Conservation (phyloP, 2,329 filamentous ascomycete species). For the Trichoderma asperellum region DNA sequence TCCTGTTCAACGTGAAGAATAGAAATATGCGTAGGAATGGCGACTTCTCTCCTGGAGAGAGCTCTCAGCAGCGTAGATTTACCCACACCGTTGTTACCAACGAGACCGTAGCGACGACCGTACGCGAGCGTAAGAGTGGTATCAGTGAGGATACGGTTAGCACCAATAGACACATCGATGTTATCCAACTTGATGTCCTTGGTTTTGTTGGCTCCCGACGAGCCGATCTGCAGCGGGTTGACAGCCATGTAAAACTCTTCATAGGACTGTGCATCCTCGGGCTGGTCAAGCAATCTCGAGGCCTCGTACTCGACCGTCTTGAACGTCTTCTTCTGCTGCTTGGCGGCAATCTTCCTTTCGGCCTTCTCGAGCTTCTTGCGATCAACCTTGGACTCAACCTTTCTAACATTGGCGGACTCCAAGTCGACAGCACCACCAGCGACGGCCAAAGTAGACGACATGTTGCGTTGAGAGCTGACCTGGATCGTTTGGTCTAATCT, state of each 20-base stretch:
- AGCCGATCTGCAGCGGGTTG: slow-evolving; percentile 87
- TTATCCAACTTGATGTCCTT: slow-evolving; percentile 99
- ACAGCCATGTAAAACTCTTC: slow-evolving; percentile 99
- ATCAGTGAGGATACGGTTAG: slow-evolving; percentile 85
- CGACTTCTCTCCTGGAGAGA: slow-evolving; percentile 87
- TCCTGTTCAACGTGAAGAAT: slow-evolving; percentile 99
- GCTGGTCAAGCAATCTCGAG: slow-evolving; percentile 81
- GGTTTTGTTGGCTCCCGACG: slow-evolving; percentile 74
- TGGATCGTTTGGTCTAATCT: slow-evolving; percentile 94
- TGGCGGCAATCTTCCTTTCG: slow-evolving; percentile 94
- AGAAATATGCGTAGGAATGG: slow-evolving; percentile 95
- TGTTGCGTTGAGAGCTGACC: slow-evolving; percentile 90
- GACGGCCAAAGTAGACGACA: slow-evolving; percentile 92
- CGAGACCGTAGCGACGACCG: slow-evolving; percentile 91
- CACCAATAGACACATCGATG: slow-evolving; percentile 91
- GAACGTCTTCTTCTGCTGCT: slow-evolving; percentile 98
- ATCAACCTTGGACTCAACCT: slow-evolving; percentile 97
- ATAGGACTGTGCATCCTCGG: slow-evolving; percentile 85
- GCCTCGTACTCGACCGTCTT: slow-evolving; percentile 99
- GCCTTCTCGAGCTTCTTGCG: slow-evolving; percentile 99
- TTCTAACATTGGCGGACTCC: slow-evolving; percentile 88
- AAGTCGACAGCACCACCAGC: slow-evolving; percentile 84
- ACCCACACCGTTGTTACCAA: slow-evolving; percentile 99
- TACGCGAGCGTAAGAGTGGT: slow-evolving; percentile 89
- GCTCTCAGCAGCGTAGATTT: slow-evolving; percentile 94